phyloP scores from a whole-genome alignment of 164 flowering plant genomes.

The Paratinospora sagittata region DNA sequence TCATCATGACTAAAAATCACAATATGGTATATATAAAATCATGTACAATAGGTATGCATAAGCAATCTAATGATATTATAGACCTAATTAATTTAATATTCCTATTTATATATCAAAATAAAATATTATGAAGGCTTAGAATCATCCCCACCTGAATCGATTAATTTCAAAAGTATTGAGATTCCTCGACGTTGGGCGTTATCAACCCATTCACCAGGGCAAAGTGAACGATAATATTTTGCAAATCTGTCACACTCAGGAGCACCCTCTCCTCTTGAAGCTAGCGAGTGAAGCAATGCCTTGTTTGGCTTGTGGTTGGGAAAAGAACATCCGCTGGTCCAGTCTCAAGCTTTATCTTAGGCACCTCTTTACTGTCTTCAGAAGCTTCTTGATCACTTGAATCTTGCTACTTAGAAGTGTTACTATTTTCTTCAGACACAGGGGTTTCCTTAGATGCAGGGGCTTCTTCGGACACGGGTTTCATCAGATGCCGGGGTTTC shows the following conservation, averaged over 20 bases:
- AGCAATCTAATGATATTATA: no score
- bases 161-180: no score
- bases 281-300: constrained; percentile 98
- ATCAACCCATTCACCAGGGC: constrained; percentile 99
- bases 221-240: constrained; percentile 83
- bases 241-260: constrained; percentile 91
- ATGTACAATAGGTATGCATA: no score
- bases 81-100: no score
- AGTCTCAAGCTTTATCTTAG: constrained; percentile 69
- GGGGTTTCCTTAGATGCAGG: background rate
- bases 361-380: constrained; percentile 19
- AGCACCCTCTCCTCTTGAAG: constrained; percentile 93
- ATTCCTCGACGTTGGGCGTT: no score
- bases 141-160: no score
- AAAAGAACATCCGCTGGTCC: constrained; percentile 97
- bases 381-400: constrained; percentile 17
- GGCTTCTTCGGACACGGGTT: constrained; percentile 4
- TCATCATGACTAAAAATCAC: no score
- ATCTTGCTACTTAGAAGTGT: constrained; percentile 21
- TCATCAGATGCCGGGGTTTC: constrained; percentile 20
- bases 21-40: no score
- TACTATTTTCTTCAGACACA: no score
- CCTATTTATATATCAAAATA: no score
- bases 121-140: no score
- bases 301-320: constrained; percentile 92